A percentile compares a stretch with the other conserved stretches of the same genome.
Evolutionary conservation across 345 rosid genomes (phyloP).

Genomic region (Bretschneidera sinensis): DNA sequence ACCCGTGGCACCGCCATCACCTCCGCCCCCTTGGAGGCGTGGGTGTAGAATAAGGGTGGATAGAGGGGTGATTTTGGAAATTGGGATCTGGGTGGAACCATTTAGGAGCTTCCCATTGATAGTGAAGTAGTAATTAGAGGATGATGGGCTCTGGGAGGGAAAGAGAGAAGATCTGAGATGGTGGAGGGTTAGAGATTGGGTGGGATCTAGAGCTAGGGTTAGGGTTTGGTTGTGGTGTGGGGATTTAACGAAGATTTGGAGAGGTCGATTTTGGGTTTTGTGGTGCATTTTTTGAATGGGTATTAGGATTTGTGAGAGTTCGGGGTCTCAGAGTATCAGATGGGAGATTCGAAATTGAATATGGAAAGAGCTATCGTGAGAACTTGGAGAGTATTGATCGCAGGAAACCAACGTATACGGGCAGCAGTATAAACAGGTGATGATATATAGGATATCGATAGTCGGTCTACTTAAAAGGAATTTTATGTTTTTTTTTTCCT

Average conservation of each 20-base stretch:
- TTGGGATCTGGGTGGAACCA: slow-evolving; percentile 36
- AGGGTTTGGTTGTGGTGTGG: slow-evolving; percentile 22
- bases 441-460: no score
- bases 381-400: no score
- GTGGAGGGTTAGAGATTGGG: slow-evolving; percentile 36
- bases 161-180: slow-evolving; percentile 41
- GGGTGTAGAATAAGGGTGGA: slow-evolving; percentile 52
- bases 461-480: no score
- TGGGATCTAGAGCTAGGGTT: slow-evolving; percentile 39
- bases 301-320: slow-evolving; percentile 15
- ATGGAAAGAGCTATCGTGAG: not conserved
- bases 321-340: no score
- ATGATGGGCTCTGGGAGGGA: slow-evolving; percentile 19
- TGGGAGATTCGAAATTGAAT: not conserved
- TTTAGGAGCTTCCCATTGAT: slow-evolving; percentile 55
- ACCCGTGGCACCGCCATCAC: slow-evolving; percentile 99
- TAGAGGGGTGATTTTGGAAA: slow-evolving; percentile 42
- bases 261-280: slow-evolving; percentile 10
- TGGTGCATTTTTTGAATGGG: not conserved
- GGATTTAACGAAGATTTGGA: slow-evolving; percentile 49
- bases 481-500: no score
- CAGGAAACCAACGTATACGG: no score
- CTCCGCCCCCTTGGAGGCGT: slow-evolving; percentile 81
- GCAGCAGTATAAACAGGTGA: no score
- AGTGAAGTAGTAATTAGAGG: slow-evolving; percentile 41